These are phyloP conservation scores for Chrysosphaeria jannelii DNA, from an alignment of 2,329 filamentous ascomycete genomes.

Conservation along the genomic window DNA sequence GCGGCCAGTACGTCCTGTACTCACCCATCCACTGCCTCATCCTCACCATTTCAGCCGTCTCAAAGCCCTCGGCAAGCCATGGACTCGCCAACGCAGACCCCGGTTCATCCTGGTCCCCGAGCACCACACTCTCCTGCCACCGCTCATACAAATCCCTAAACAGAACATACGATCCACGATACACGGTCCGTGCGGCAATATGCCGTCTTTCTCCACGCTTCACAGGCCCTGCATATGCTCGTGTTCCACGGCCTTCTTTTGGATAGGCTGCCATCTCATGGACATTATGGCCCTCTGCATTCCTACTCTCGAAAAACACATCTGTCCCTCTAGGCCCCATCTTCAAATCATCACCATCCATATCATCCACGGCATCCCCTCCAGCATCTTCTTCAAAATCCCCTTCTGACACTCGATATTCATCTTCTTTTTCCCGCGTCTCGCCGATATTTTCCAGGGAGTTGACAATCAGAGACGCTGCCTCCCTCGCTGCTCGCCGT, in stretches of 20 bases:
- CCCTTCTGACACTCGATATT: too few species aligned
- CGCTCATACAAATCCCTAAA: not conserved
- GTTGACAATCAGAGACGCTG: too few species aligned
- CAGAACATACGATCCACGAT: not conserved
- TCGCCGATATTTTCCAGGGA: too few species aligned
- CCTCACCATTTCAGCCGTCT: slow-evolving; percentile 8
- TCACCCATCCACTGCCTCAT: slow-evolving; percentile 6
- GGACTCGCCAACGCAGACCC: slow-evolving; percentile 8
- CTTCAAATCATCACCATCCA: not conserved
- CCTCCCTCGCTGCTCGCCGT: too few species aligned
- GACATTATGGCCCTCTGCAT: not conserved
- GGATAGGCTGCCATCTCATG: not conserved
- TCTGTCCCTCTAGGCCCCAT: not conserved
- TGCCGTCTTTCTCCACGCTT: not conserved
- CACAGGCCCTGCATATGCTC: not conserved
- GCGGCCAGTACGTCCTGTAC: not conserved
- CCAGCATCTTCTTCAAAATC: not conserved
- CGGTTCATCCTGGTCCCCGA: not conserved
- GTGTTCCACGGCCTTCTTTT: not conserved
- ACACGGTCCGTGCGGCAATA: not conserved
- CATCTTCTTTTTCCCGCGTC: too few species aligned
- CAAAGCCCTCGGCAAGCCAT: slow-evolving; percentile 12
- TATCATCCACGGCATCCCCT: not conserved
- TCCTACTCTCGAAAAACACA: not conserved
- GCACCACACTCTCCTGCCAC: not conserved